These are phyloP conservation scores for Adansonia rubrostipa DNA, from an alignment of 441 rosid species.

Conservation along the genomic window DNA sequence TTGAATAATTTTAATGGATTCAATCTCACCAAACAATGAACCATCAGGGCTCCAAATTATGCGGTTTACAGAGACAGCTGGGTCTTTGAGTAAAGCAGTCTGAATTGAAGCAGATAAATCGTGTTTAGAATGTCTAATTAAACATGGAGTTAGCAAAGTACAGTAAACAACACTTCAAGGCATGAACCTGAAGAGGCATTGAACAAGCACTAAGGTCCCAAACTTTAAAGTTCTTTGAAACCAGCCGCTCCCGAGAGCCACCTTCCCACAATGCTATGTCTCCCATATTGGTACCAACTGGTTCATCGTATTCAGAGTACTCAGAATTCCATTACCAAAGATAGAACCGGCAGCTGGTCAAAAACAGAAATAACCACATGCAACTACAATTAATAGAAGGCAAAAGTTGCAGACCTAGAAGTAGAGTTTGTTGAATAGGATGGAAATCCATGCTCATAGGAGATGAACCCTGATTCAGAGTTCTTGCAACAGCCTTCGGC, in stretches of 20 bases:
- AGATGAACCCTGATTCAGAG: conserved; percentile 61
- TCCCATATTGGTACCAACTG: conserved; percentile 84
- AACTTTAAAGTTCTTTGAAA: conserved; percentile 59
- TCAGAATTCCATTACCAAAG: conserved; percentile 27
- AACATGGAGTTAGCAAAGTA: conserved; percentile 3
- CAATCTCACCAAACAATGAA: conserved; percentile 80
- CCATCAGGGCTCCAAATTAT: background rate
- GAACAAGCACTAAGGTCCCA: conserved; percentile 67
- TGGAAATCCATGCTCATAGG: conserved; percentile 88
- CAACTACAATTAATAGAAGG: background rate
- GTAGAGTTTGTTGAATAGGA: conserved; percentile 66
- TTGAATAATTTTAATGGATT: conserved; percentile 26
- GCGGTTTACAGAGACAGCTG: conserved; percentile 71
- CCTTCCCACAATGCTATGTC: conserved; percentile 74
- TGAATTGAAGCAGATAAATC: conserved; percentile 37
- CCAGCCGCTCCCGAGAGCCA: conserved; percentile 63
- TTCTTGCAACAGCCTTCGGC: conserved; percentile 62
- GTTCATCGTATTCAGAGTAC: background rate
- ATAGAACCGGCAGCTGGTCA: background rate
- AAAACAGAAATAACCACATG: background rate
- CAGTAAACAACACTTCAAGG: conserved; percentile 17
- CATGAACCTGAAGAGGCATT: conserved; percentile 35
- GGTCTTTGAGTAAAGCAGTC: conserved; percentile 88
- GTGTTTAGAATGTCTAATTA: conserved; percentile 22
- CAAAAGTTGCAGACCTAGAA: conserved; percentile 55